phyloP scores from a whole-genome alignment of 2,329 filamentous ascomycete genomes.

The Bipolaris victoriae region DNA sequence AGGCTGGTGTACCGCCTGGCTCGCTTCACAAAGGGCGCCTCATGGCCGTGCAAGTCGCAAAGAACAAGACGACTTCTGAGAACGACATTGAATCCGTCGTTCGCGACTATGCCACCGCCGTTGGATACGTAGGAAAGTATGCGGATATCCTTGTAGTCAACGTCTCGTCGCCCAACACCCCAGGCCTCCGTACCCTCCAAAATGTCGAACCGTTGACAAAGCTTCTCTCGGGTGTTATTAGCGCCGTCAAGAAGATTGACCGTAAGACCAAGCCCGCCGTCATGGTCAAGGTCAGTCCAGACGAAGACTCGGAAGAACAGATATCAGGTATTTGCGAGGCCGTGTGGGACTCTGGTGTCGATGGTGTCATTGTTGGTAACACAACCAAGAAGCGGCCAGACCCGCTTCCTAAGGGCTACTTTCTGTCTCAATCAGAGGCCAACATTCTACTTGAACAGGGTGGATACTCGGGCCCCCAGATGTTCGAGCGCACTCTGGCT shows the following conservation, averaged over 20 bases:
- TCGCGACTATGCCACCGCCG: conserved; percentile 85
- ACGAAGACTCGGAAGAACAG: conserved; percentile 86
- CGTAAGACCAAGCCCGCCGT: conserved; percentile 77
- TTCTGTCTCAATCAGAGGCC: conserved; percentile 70
- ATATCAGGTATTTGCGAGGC: conserved; percentile 82
- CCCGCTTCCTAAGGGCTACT: conserved; percentile 70
- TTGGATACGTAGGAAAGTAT: conserved; percentile 80
- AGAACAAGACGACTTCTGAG: conserved; percentile 93
- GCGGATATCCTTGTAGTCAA: conserved; percentile 98
- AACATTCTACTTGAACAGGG: conserved; percentile 75
- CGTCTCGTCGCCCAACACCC: conserved; percentile 95
- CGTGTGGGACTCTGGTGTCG: conserved; percentile 71
- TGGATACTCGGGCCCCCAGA: conserved; percentile 87
- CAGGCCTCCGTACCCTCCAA: conserved; percentile 86
- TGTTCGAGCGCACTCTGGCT: conserved; percentile 79
- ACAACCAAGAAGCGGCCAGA: conserved; percentile 85
- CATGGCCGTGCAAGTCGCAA: conserved; percentile 90
- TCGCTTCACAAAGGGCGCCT: conserved; percentile 76
- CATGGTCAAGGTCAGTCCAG: conserved; percentile 98
- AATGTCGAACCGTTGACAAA: conserved; percentile 80
- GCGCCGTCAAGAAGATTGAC: conserved; percentile 71
- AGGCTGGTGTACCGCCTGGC: conserved; percentile 79
- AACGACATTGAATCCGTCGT: conserved; percentile 81
- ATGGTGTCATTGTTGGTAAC: conserved; percentile 96
- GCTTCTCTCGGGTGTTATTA: conserved; percentile 81